phyloP scores from a whole-genome alignment of 2,329 filamentous ascomycete species.

The Aspergillus luchuensis region DNA sequence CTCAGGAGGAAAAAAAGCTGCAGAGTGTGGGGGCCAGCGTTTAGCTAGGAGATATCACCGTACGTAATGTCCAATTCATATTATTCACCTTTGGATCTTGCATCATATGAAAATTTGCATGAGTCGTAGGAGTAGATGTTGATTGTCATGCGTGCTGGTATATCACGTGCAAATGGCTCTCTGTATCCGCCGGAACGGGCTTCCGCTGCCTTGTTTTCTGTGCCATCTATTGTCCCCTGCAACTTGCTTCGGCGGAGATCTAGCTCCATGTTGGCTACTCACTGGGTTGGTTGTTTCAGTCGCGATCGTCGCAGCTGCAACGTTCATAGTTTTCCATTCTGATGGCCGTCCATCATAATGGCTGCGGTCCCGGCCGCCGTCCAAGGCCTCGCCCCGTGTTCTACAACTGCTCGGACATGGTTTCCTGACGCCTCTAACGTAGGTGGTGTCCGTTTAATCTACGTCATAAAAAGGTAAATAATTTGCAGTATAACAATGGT shows the following conservation, averaged over 20 bases:
- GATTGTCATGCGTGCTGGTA: neutral
- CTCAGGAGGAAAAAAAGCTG: slow-evolving; percentile 2
- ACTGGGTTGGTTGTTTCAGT: no score
- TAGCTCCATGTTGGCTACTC: no score
- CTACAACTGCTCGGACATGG: slow-evolving; percentile 16
- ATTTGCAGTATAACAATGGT: neutral
- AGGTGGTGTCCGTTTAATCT: slow-evolving; percentile 5
- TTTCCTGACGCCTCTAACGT: slow-evolving; percentile 24
- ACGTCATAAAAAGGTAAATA: slow-evolving; percentile 26
- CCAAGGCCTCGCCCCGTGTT: neutral
- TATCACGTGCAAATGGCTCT: slow-evolving; percentile 1
- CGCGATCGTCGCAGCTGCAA: no score
- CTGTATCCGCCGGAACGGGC: neutral
- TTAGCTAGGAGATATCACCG: slow-evolving; percentile 10
- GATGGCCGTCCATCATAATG: neutral
- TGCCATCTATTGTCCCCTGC: neutral
- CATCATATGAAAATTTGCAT: neutral
- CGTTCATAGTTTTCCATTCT: neutral
- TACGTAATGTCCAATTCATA: slow-evolving; percentile 9
- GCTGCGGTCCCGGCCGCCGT: neutral
- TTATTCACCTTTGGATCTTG: neutral
- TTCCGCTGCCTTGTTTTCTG: neutral
- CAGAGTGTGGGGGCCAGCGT: neutral
- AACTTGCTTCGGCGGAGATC: neutral
- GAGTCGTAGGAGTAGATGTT: neutral